These are phyloP conservation scores for Piper betle DNA, from an alignment of 164 flowering plant genomes.

Conservation along the genomic window DNA sequence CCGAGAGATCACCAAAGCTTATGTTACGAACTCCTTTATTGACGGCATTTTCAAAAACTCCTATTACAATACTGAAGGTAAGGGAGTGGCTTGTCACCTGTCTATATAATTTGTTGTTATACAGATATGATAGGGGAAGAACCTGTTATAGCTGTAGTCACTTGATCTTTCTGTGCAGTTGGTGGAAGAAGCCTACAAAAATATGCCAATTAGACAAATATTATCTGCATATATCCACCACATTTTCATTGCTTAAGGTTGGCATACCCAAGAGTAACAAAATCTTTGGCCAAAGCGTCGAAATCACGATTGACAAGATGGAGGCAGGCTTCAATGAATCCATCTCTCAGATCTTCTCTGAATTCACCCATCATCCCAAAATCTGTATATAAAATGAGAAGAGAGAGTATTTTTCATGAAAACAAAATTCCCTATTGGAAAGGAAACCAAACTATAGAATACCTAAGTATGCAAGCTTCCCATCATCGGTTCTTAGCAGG, in stretches of 20 bases:
- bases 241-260: not conserved
- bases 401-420: not conserved
- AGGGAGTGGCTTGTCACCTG: not conserved
- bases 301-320: constrained; percentile 97
- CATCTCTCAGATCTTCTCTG: constrained; percentile 78
- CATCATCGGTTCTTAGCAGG: constrained; percentile 80
- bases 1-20: constrained; percentile 93
- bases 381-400: constrained; percentile 35
- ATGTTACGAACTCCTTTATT: constrained; percentile 73
- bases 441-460: constrained; percentile 7
- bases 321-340: constrained; percentile 93
- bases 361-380: constrained; percentile 99
- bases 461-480: constrained; percentile 93
- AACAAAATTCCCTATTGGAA: not conserved
- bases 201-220: not conserved
- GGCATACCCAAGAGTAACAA: constrained; percentile 88
- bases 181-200: constrained; percentile 81
- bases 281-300: constrained; percentile 78
- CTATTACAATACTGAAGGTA: constrained; percentile 19
- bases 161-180: constrained; percentile 74
- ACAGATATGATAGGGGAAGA: not conserved
- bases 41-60: constrained; percentile 76
- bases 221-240: constrained; percentile 5
- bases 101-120: not conserved
- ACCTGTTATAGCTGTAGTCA: constrained; percentile 91